Evolutionary conservation across 1,284 basidiomycete genomes (phyloP), one percentile per base, ranked within the genome.

Genomic region (Phlebopus sp.): DNA sequence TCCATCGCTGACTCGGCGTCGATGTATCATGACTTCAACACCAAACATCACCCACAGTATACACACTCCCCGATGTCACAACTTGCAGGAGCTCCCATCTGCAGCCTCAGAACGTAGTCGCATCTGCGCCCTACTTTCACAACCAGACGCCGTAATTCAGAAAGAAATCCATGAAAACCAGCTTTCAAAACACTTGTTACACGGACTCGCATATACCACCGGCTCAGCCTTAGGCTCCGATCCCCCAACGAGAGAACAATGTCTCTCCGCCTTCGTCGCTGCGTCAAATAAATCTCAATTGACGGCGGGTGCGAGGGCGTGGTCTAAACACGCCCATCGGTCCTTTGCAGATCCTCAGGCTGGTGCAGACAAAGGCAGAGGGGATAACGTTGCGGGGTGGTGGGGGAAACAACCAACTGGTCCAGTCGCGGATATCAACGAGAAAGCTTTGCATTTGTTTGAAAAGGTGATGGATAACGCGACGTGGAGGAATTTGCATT

Each of bases 401-500:
- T 82, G 80, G 79, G 79, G 79, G 1, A 64, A 50, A 14, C 63
- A 53, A 2, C 72, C 81, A 3, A 72, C 71, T 31, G 81, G 81
- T 2, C 70, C 81, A 1, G 73, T 78, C 23, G 55, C 66, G 0
- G 55, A 53, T 1, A 74, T 82, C 53, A 83, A 83, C 54, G 74
- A 73, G 37, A 69, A 66, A 4, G 73, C 79, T 2, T 54, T 78
- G 37, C 53, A 41, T 29, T 50, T 83, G 30, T 82, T 82, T 49
- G 71, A 73, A 66, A 75, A 64, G 54, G 70, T 82, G 47, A 69
- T 77, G 65, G 61, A 73, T 42, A 54, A 55, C 6, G 73, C 74
- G 40, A 75, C 74, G 19, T 82, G 81, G 81, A 64, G 70, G 44
- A 82, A 82, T 61, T 50, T 82, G 31, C 81, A 82, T 55, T 81